Evolutionary conservation across 2,329 filamentous ascomycete genomes (phyloP).

Genomic region (Penicillium thymicola): DNA sequence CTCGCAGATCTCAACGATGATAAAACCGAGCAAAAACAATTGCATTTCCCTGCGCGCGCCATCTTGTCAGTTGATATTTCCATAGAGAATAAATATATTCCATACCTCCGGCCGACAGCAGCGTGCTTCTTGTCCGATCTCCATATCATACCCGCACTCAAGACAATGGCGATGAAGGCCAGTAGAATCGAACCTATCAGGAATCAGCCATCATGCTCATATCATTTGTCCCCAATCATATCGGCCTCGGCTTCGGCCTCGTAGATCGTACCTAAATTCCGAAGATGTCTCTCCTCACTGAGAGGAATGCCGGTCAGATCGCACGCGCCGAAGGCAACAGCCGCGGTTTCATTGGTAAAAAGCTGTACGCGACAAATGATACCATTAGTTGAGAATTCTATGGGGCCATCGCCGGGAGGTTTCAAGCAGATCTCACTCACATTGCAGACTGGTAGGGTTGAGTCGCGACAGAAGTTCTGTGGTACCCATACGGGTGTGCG

Average conservation of each 20-base stretch:
- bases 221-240: neutral
- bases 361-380: constrained; percentile 50
- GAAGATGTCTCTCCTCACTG: constrained; percentile 62
- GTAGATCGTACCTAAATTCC: constrained; percentile 69
- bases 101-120: constrained; percentile 85
- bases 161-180: constrained; percentile 70
- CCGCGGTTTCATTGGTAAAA: constrained; percentile 61
- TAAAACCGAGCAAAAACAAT: constrained; percentile 81
- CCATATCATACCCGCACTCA: constrained; percentile 66
- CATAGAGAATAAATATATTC: neutral
- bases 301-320: constrained; percentile 71
- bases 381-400: constrained; percentile 16
- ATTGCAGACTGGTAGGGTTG: constrained; percentile 80
- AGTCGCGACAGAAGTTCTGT: constrained; percentile 79
- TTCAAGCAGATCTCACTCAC: constrained; percentile 51
- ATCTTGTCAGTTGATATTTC: constrained; percentile 13
- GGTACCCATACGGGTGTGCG: constrained; percentile 23
- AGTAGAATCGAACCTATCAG: constrained; percentile 77
- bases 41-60: constrained; percentile 79
- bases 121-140: constrained; percentile 86
- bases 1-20: constrained; percentile 87
- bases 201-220: constrained; percentile 13
- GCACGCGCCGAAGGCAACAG: constrained; percentile 65
- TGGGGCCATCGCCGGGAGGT: neutral
- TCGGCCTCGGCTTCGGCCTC: neutral